Evolutionary conservation across 768 basidiomycete species (phyloP).

Genomic region (Mycena olivaceomarginata): DNA sequence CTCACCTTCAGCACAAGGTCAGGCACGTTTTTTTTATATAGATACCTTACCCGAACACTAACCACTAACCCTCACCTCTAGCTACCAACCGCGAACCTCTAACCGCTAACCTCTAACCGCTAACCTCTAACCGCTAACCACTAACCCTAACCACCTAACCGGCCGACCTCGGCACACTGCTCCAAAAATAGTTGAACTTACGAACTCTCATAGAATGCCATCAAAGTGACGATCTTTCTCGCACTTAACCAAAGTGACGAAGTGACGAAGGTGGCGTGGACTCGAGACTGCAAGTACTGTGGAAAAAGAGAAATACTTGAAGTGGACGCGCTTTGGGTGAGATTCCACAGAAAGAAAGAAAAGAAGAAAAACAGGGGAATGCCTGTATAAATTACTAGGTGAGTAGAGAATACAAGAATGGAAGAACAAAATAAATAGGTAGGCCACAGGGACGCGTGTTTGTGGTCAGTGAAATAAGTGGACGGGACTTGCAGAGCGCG

Average conservation of each 20-base stretch:
- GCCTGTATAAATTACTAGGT: too few species aligned
- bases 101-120: background rate
- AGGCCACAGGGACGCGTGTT: too few species aligned
- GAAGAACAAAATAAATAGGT: too few species aligned
- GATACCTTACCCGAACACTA: conserved; percentile 1
- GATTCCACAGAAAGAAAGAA: too few species aligned
- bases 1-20: background rate
- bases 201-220: background rate
- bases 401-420: too few species aligned
- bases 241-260: background rate
- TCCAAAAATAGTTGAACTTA: background rate
- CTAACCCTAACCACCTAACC: too few species aligned
- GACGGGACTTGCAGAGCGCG: too few species aligned
- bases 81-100: background rate
- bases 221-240: background rate
- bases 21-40: background rate
- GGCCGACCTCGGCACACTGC: background rate
- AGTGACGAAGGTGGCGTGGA: conserved; percentile 11
- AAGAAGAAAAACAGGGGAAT: too few species aligned
- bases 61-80: background rate
- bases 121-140: background rate
- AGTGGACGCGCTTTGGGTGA: too few species aligned
- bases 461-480: too few species aligned
- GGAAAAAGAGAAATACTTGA: too few species aligned
- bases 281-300: too few species aligned